A percentile compares a stretch with the other conserved stretches of the same genome.
Conservation (phyloP, 2,329 filamentous ascomycete genomes). For the Pseudogymnoascus destructans region DNA sequence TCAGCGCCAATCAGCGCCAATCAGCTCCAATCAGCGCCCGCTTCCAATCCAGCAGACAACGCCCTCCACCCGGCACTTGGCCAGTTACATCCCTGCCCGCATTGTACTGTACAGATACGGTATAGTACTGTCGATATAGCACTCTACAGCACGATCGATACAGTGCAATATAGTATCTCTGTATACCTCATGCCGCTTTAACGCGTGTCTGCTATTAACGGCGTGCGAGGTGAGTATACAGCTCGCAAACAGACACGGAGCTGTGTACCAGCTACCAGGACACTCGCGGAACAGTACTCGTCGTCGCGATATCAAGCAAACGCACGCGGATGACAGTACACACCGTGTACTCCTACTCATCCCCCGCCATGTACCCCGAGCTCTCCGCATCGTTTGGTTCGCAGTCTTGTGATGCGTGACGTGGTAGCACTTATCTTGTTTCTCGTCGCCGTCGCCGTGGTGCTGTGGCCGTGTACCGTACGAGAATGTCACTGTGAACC, state of each 20-base stretch:
- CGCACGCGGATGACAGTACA: neutral
- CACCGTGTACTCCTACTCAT: neutral
- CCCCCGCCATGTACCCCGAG: neutral
- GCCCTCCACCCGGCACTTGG: neutral
- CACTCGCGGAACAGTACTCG: neutral
- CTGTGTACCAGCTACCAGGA: neutral
- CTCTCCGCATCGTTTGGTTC: neutral
- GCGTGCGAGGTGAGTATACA: neutral
- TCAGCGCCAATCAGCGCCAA: no score
- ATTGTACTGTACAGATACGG: neutral
- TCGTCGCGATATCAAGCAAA: neutral
- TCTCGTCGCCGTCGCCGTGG: neutral
- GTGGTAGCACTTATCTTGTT: neutral
- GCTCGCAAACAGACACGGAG: neutral
- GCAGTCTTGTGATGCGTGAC: conserved; percentile 6
- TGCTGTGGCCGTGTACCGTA: neutral
- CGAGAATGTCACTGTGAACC: neutral
- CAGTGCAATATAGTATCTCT: neutral
- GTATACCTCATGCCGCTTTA: neutral
- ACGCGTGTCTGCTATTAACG: neutral
- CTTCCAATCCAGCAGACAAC: neutral
- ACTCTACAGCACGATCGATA: neutral
- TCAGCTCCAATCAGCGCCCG: conserved; percentile 5
- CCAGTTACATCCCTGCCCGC: conserved; percentile 1
- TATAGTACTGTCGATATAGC: neutral